Conservation (phyloP, 129 eudicot genomes). For the Flaveria linearis region DNA sequence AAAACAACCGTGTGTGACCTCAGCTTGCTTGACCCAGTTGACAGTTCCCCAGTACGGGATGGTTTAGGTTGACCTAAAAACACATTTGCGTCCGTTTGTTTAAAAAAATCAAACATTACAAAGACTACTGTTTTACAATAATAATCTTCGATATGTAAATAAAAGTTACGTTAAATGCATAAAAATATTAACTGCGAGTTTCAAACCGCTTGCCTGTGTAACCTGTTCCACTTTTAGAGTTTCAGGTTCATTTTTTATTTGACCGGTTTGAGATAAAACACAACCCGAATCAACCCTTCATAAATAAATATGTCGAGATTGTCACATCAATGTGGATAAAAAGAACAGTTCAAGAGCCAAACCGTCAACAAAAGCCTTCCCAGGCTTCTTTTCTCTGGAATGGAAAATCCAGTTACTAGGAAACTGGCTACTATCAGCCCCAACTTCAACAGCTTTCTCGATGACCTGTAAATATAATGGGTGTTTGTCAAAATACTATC, state of each 20-base stretch:
- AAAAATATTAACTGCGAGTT: neutral
- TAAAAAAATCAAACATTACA: neutral
- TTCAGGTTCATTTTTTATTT: neutral
- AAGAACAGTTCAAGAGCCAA: conserved; percentile 49
- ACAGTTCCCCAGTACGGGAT: neutral
- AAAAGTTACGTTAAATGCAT: neutral
- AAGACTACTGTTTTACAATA: neutral
- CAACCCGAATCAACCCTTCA: neutral
- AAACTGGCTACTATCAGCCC: conserved; percentile 92
- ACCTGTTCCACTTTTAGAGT: neutral
- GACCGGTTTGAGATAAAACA: neutral
- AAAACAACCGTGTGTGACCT: neutral
- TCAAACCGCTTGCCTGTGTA: neutral
- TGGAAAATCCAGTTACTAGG: conserved; percentile 97
- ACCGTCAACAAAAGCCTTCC: conserved; percentile 95
- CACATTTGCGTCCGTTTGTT: no score
- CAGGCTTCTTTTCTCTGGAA: conserved; percentile 94
- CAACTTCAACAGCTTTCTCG: conserved; percentile 82
- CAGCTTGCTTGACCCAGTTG: neutral
- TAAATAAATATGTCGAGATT: neutral
- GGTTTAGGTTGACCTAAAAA: neutral
- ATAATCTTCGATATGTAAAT: neutral
- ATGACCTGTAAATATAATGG: conserved; percentile 72
- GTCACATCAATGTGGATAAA: neutral
- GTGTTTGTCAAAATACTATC: conserved; percentile 44